phyloP scores from a whole-genome alignment of 495 filamentous ascomycete genomes.

The Pyronema domesticum region DNA sequence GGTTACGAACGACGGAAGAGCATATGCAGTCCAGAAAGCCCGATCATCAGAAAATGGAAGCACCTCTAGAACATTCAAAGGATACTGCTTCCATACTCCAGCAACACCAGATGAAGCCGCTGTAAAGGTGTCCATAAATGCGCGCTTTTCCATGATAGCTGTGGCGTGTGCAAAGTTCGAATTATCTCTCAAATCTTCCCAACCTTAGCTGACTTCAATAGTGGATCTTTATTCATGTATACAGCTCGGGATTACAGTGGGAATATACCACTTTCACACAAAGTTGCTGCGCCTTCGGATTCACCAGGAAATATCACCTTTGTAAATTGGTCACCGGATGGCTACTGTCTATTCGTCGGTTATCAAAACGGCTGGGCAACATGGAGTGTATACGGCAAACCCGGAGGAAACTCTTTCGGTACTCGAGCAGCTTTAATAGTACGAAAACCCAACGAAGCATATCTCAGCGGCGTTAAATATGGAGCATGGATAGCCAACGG shows the following conservation, averaged over 20 bases:
- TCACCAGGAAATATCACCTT: constrained; percentile 54
- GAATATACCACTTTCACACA: constrained; percentile 80
- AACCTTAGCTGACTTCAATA: neutral
- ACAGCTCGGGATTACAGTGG: constrained; percentile 82
- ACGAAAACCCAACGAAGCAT: constrained; percentile 49
- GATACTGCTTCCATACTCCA: constrained; percentile 77
- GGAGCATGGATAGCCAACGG: constrained; percentile 77
- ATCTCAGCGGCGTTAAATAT: constrained; percentile 56
- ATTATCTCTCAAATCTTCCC: neutral
- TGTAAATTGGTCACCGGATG: constrained; percentile 81
- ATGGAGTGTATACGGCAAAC: constrained; percentile 94
- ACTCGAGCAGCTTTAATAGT: constrained; percentile 45
- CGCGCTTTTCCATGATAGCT: constrained; percentile 80
- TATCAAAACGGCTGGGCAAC: constrained; percentile 86
- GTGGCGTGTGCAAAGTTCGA: constrained; percentile 51
- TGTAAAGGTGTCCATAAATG: constrained; percentile 66
- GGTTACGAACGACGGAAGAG: constrained; percentile 77
- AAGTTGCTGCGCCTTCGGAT: constrained; percentile 48
- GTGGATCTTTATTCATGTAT: constrained; percentile 66
- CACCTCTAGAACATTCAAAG: constrained; percentile 48
- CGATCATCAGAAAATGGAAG: constrained; percentile 20
- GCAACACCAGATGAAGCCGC: constrained; percentile 41
- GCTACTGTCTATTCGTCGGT: constrained; percentile 88
- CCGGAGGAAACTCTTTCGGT: constrained; percentile 61
- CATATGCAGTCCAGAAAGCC: constrained; percentile 73